Base-by-base conservation (phyloP, 257 asterid species). In the Solanum bulbocastanum region DNA sequence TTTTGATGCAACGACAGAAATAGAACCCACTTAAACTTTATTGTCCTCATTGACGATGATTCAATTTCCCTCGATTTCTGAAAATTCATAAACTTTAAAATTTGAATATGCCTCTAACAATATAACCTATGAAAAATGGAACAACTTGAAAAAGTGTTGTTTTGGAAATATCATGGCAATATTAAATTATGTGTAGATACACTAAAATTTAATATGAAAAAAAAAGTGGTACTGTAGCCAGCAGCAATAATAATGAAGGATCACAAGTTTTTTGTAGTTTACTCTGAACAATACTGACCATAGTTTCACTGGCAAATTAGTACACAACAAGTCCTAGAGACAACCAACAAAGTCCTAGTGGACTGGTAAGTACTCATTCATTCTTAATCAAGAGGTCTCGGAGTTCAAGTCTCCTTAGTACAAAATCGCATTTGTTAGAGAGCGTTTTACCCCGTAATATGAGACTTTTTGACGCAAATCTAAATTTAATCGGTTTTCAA, bases 261-360 rank as follows among this genome's bases (percentile, higher is more conserved):
- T 81, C 85, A 81, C 85, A 81, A 46, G 68, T 46, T 46, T 39
- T 81, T 30, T 81, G 85, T 81, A 81, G 85, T 27, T 8, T 79
- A 46, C 11, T 46, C 85, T 81, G 85, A 81, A 3, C 68, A 79
- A 79, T 27, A 27, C 40, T 44, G 40, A 79, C 66, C 25, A 79
- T 44, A 37, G 52, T 75, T 75, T 37, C 39, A 79, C 40, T 27
- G 16, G 66, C 16, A 46, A 27, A 79, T 81, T 81, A 81, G 85
- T 81, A 46, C 10, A 81, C 16, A 56, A 25, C 36, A 25, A 16
- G 40, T 81, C 65, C 40, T 25, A 15, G 16, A 27, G 68, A 44
- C 66, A 16, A 27, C 9, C 4, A 18, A 16, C 5, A 15, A 46
- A 27, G 2, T 22, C 5, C 6, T 9, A 23, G 6, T 2, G 1